Percentiles rank a stretch among this genome's conserved stretches.
phyloP scores from a whole-genome alignment of 306 rosid species.

The Cucurbita argyrosperma region DNA sequence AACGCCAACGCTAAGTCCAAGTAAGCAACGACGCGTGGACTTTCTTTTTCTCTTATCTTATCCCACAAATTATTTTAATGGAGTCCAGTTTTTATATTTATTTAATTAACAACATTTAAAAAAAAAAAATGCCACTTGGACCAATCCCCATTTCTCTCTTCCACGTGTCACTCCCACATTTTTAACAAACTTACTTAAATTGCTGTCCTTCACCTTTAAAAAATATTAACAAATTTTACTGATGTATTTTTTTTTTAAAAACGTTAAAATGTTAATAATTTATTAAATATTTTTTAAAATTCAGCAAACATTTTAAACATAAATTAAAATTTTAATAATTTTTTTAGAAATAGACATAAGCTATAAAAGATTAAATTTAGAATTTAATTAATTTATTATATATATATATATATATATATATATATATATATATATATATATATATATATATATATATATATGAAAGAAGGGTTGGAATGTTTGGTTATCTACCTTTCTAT shows the following conservation, averaged over 20 bases:
- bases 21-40: conserved; percentile 75
- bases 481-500: conserved; percentile 3
- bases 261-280: too few species aligned
- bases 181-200: neutral
- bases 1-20: conserved; percentile 23
- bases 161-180: neutral
- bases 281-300: too few species aligned
- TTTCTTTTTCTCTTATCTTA: neutral
- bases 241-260: too few species aligned
- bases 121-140: neutral
- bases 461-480: conserved; percentile 3
- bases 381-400: neutral
- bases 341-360: too few species aligned
- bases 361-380: neutral
- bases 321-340: too few species aligned
- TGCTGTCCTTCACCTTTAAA: too few species aligned
- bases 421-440: neutral
- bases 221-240: too few species aligned
- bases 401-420: too few species aligned
- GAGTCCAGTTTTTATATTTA: conserved; percentile 25
- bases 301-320: too few species aligned
- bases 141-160: neutral
- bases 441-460: neutral
- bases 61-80: conserved; percentile 9
- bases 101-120: too few species aligned